These are phyloP conservation scores for Micromonas pusilla DNA, from an alignment of 139 green algal genomes.

Conservation along the genomic window DNA sequence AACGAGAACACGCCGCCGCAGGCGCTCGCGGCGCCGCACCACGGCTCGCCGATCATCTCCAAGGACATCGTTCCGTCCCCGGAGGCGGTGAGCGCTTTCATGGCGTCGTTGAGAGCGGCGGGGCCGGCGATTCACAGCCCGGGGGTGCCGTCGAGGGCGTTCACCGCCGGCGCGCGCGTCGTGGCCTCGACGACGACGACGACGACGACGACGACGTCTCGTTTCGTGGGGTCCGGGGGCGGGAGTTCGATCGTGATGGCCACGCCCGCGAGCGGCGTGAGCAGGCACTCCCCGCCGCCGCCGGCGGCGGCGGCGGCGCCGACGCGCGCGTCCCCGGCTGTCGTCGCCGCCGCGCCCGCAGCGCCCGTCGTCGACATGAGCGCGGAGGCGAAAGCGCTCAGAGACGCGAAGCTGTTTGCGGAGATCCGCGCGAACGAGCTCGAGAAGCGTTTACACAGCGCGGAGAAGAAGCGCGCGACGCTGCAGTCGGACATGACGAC, in stretches of 20 bases:
- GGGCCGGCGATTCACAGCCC: neutral
- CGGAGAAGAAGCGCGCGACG: neutral
- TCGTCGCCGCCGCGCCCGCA: no score
- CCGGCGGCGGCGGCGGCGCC: no score
- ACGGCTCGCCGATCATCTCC: no score
- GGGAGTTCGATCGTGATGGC: neutral
- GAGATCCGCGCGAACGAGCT: no score
- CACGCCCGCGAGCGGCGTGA: neutral
- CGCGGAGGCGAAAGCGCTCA: neutral
- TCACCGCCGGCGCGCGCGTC: no score
- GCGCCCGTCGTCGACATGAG: neutral
- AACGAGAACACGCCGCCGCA: neutral
- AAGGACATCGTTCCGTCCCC: neutral
- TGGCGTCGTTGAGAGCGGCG: neutral
- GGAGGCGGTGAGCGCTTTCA: neutral
- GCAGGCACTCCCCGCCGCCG: neutral
- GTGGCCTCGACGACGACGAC: neutral
- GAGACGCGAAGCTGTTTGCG: neutral
- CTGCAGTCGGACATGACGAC: neutral
- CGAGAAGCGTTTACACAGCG: neutral
- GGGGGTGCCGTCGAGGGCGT: neutral
- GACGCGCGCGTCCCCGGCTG: neutral
- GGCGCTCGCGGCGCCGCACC: no score
- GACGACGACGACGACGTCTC: neutral
- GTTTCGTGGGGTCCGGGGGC: no score